Conservation (phyloP, 257 asterid genomes). For the Petunia secreta region DNA sequence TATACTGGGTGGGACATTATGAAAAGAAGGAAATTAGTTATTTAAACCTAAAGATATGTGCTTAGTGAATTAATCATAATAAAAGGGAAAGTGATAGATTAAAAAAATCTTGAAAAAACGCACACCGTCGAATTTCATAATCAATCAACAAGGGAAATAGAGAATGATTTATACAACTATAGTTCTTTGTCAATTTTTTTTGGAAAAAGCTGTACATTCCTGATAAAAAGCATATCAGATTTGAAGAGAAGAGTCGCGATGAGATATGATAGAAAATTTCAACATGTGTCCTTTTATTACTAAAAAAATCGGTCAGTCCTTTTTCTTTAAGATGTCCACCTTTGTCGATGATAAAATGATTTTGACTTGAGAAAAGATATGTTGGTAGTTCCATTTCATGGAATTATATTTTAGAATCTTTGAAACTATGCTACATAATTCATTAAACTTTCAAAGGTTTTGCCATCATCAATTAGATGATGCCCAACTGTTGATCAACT, state of each 20-base stretch:
- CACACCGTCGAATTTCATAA: conserved; percentile 1
- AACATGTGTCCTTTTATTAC: not conserved
- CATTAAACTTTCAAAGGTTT: not conserved
- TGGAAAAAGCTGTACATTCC: not conserved
- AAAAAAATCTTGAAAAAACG: conserved; percentile 1
- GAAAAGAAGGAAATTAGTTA: not conserved
- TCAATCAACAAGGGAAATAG: not conserved
- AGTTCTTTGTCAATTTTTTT: not conserved
- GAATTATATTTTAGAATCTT: not conserved
- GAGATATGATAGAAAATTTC: not conserved
- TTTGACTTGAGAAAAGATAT: not conserved
- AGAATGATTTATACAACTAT: not conserved
- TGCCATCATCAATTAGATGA: not conserved
- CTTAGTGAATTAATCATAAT: not conserved
- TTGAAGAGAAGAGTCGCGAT: not conserved
- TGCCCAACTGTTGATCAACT: not conserved
- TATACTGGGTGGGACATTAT: conserved; percentile 18
- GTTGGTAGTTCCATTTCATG: not conserved
- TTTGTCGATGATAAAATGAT: not conserved
- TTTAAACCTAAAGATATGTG: not conserved
- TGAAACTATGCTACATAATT: not conserved
- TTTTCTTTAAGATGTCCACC: not conserved
- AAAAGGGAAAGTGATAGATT: conserved; percentile 25
- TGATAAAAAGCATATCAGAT: not conserved
- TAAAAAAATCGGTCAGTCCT: not conserved